These are phyloP conservation scores for Phoenix roebelenii DNA, from an alignment of 176 grass and related monocot species.

Conservation along the genomic window DNA sequence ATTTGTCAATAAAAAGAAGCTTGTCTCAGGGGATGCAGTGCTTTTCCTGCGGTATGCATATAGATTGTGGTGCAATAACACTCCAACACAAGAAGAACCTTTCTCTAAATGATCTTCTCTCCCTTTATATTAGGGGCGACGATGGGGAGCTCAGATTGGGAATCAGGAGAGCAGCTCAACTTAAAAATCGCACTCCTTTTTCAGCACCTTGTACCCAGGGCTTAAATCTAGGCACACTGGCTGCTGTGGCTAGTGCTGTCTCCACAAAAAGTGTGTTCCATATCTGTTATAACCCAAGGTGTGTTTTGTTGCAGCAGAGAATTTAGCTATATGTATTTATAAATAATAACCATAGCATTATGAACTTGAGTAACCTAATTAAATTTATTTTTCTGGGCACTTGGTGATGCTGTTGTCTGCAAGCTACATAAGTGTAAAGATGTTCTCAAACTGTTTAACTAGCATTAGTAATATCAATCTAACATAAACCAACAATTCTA, in stretches of 20 bases:
- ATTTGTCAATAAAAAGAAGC: slow-evolving; percentile 96
- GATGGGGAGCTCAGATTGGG: slow-evolving; percentile 79
- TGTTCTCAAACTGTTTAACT: too few species aligned
- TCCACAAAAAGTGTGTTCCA: slow-evolving; percentile 41
- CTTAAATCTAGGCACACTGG: slow-evolving; percentile 26
- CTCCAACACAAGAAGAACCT: background rate
- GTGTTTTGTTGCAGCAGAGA: slow-evolving; percentile 2
- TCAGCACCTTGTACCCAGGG: slow-evolving; percentile 30
- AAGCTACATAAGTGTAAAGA: too few species aligned
- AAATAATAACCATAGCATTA: too few species aligned
- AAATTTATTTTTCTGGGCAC: too few species aligned
- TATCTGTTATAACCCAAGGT: slow-evolving; percentile 86
- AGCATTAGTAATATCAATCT: too few species aligned
- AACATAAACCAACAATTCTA: too few species aligned
- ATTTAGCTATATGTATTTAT: too few species aligned
- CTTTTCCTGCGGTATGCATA: slow-evolving; percentile 68
- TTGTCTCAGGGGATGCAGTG: slow-evolving; percentile 83
- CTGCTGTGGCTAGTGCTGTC: slow-evolving; percentile 46
- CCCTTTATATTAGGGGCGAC: slow-evolving; percentile 47
- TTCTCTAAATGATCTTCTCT: slow-evolving; percentile 8
- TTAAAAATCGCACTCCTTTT: slow-evolving; percentile 28
- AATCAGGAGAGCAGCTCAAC: slow-evolving; percentile 69
- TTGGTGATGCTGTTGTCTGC: too few species aligned
- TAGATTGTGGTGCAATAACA: slow-evolving; percentile 5
- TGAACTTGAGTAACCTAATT: too few species aligned